Base-by-base conservation (phyloP, 83 land plant species). In the Larix sibirica region DNA sequence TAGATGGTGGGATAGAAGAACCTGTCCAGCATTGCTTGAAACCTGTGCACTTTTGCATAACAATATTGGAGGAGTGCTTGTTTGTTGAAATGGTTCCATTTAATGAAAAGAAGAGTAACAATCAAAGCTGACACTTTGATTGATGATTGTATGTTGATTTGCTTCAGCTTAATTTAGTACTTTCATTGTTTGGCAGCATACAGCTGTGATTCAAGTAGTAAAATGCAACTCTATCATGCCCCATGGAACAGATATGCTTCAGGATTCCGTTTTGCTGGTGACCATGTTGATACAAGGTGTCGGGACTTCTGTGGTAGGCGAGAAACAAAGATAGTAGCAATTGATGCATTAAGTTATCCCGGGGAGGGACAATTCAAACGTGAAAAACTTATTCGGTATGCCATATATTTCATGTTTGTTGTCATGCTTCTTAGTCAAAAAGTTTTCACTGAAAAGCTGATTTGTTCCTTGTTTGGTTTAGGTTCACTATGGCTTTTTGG, bases 271-370 rank as follows among this genome's bases (percentile, higher is more conserved):
- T 96, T 92, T 83, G 67, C 88, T 64, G 99, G 95, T 65, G 92
- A 95, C 63, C 87, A 84, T 84, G 54, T 68, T 79, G 97, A 96
- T 74, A 81, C 69, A 20, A 92, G 75, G 42, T 79, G 79, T n/a
- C 64, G 85, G 21, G 99, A 96, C 83, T 62, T 85, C 20, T 26
- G 86, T 80, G 93, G 92, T 70, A 92, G 97, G 73, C 82, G 91
- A 63, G 85, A 87, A 80, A 96, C 96, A 79, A 84, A 86, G 73
- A 93, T 98, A 20, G 71, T 93, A 23, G 99, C 98, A 12, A 94
- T 98, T 70, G 99, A 98, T 91, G 98, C 99, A 60, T 88, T 98
- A 33, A 83, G 83, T 74, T 20, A 77, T 44, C 93, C 95, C 59
- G 87, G 97, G 64, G 84, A 80, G 75, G 81, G 79, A 66, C 99